A percentile compares a stretch with the other conserved stretches of the same genome.
phyloP scores from a whole-genome alignment of 139 green algal genomes.

The Tetraselmis chui region DNA sequence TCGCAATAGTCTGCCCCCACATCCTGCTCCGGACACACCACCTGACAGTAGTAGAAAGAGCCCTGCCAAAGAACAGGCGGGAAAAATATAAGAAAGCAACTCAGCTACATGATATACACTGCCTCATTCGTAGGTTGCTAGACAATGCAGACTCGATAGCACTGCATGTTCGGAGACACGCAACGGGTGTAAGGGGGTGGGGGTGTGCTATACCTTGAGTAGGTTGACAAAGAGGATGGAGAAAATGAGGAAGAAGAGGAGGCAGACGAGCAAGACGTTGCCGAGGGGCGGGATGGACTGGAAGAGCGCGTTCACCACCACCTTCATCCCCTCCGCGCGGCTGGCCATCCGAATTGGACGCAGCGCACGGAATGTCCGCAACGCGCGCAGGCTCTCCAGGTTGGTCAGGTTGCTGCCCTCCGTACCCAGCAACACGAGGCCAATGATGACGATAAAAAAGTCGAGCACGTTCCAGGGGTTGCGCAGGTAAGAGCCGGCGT shows the following conservation, averaged over 20 bases:
- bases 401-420: constrained; percentile 2
- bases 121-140: no score
- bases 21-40: no score
- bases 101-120: no score
- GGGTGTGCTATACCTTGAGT: constrained; percentile 36
- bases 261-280: constrained; percentile 57
- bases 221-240: constrained; percentile 58
- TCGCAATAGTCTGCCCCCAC: no score
- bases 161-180: no score
- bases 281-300: constrained; percentile 41
- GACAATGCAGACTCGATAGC: no score
- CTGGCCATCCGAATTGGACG: constrained; percentile 48
- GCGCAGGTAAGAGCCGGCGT: no score
- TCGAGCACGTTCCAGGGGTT: constrained; percentile 56
- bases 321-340: constrained; percentile 29
- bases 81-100: no score
- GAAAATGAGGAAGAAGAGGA: constrained; percentile 70
- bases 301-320: constrained; percentile 57
- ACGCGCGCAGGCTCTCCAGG: constrained; percentile 26
- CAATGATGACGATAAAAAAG: constrained; percentile 35
- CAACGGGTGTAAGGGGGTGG: no score
- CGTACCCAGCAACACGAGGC: constrained; percentile 20
- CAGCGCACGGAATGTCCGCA: constrained; percentile 51
- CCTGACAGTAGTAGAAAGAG: no score
- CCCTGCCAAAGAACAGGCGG: no score